Evolutionary conservation across 257 asterid genomes (phyloP).

Genomic region (Solanum pimpinellifolium): DNA sequence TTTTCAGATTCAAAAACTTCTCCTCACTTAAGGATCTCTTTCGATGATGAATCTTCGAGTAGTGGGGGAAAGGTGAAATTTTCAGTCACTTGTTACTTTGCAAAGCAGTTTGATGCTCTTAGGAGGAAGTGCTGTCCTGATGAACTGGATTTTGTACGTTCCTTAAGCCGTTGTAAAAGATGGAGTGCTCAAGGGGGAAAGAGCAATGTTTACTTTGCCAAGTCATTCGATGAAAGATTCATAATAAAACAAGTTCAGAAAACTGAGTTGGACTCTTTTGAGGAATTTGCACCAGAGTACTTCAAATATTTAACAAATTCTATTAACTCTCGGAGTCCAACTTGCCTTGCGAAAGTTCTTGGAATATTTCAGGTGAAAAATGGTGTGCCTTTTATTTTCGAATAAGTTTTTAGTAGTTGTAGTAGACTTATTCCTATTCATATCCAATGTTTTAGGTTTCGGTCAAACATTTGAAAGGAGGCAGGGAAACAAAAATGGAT

Average conservation of each 20-base stretch:
- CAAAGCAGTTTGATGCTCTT: conserved; percentile 69
- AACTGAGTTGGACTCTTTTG: conserved; percentile 88
- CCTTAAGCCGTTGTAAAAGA: conserved; percentile 73
- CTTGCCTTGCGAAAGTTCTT: conserved; percentile 89
- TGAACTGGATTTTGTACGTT: conserved; percentile 57
- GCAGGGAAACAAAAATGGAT: conserved; percentile 89
- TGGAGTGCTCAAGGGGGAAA: conserved; percentile 99
- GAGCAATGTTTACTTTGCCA: conserved; percentile 90
- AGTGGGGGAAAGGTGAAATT: conserved; percentile 51
- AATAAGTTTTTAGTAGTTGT: not conserved
- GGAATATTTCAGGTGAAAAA: conserved; percentile 63
- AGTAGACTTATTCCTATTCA: not conserved
- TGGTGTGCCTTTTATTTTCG: not conserved
- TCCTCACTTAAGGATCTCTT: conserved; percentile 68
- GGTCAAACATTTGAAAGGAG: conserved; percentile 52
- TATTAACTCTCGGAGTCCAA: conserved; percentile 65
- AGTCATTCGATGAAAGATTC: conserved; percentile 77
- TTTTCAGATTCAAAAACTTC: conserved; percentile 39
- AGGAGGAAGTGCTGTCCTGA: conserved; percentile 69
- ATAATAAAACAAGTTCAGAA: conserved; percentile 83
- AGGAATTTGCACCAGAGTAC: conserved; percentile 64
- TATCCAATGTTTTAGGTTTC: conserved; percentile 32
- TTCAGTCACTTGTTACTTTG: conserved; percentile 79
- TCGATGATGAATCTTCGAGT: conserved; percentile 48
- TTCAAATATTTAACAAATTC: conserved; percentile 64